Evolutionary conservation across 352 stramenopile species (phyloP).

Genomic region (Phytophthora europaea): DNA sequence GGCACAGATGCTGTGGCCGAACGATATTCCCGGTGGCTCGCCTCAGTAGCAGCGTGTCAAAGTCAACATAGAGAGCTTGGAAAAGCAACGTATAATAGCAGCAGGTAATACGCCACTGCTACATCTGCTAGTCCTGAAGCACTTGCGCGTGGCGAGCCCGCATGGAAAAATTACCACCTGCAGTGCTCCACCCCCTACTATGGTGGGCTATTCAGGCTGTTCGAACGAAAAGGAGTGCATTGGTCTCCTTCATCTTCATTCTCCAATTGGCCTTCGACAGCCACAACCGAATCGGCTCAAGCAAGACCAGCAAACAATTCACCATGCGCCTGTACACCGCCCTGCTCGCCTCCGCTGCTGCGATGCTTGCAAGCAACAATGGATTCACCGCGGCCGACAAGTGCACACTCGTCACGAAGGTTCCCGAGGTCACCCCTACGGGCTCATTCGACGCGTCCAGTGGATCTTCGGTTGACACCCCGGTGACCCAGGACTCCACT

Average conservation of each 20-base stretch:
- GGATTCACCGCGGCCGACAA: slow-evolving; percentile 3
- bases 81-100: not conserved
- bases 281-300: slow-evolving; percentile 1
- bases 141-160: not conserved
- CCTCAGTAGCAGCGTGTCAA: not conserved
- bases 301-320: not conserved
- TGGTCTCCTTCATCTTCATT: not conserved
- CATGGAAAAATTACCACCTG: not conserved
- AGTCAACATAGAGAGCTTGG: not conserved
- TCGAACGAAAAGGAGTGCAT: not conserved
- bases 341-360: slow-evolving; percentile 4
- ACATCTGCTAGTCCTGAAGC: not conserved
- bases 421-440: not conserved
- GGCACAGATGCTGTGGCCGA: not conserved
- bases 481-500: slow-evolving; percentile 5
- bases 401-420: slow-evolving; percentile 9
- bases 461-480: slow-evolving; percentile 9
- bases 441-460: not conserved
- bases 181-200: not conserved
- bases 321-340: slow-evolving; percentile 9
- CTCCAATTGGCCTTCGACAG: slow-evolving; percentile 9
- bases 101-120: not conserved
- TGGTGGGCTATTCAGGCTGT: not conserved
- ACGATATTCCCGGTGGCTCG: not conserved
- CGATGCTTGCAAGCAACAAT: slow-evolving; percentile 1